Evolutionary conservation across 2,329 filamentous ascomycete genomes (phyloP), one percentile per base, ranked within the genome.

Genomic region (Diaporthe sp.): DNA sequence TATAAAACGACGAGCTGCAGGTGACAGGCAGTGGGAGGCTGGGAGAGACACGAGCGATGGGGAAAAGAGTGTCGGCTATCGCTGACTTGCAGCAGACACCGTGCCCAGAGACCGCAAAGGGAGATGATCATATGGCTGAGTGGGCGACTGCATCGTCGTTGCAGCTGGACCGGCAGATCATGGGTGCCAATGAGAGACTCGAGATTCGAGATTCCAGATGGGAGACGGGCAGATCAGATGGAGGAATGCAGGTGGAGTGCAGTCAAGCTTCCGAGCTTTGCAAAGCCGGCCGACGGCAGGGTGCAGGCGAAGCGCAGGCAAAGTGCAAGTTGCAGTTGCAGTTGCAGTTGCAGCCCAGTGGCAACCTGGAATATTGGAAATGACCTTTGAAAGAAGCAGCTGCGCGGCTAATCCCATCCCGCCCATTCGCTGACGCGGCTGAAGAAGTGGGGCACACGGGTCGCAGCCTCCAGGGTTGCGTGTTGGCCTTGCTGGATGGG

Each of bases 381-480:
- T 25, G 34, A 19, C 8, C 46, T 31, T 53, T n/a, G 42, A 53
- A 55, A 53, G 37, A 44, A 55, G 42, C 25, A 57, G 37, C 49
- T 73, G 71, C 71, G 71, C 71, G 71, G 71, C 71, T 73, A 73
- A 73, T 55, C 15, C 46, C 22, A 12, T 6, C 46, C 6, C 44
- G 13, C 34, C 19, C 2, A 73, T 73, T 73, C 9, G 71, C 49
- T 51, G 58, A 19, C 8, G 71, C 71, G 71, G 46, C 71, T 65
- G 71, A 73, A 46, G 37, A 65, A 65, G 58, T 62, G 71, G 71
- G 58, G 19, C 46, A 28, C 25, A 39, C 42, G 39, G 44, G 25
- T 44, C 12, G n/a, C 71, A 15, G 19, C 53, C 53, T 44, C 62
- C 65, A 70, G 46, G 28, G 46, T 71, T 37, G 61, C 10, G 12